Conservation (phyloP, 192 early-diverging fungal species). For the Martensiomyces pterosporus region DNA sequence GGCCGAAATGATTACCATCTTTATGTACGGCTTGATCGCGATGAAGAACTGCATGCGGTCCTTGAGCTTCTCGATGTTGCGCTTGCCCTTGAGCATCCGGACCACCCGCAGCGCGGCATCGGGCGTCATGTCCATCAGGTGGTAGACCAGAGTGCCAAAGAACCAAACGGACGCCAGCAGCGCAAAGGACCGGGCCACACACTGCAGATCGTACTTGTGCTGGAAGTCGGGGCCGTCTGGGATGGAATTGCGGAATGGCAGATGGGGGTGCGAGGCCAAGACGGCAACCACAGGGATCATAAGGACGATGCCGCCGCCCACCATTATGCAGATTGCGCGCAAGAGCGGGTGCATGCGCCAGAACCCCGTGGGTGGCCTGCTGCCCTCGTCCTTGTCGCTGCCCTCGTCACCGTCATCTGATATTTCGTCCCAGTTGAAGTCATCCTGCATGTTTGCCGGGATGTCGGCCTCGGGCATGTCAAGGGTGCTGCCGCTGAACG, state of each 20-base stretch:
- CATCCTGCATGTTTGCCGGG: conserved; percentile 35
- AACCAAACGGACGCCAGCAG: conserved; percentile 50
- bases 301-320: conserved; percentile 50
- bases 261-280: conserved; percentile 35
- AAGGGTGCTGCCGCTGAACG: conserved; percentile 26
- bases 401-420: conserved; percentile 17
- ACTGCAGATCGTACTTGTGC: conserved; percentile 29
- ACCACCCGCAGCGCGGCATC: conserved; percentile 51
- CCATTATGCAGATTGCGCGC: conserved; percentile 54
- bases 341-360: conserved; percentile 57
- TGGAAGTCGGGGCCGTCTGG: conserved; percentile 10
- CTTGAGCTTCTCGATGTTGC: conserved; percentile 49
- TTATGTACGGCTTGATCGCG: conserved; percentile 55
- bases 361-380: conserved; percentile 24
- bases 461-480: conserved; percentile 36
- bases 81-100: conserved; percentile 42
- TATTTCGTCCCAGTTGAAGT: conserved; percentile 48
- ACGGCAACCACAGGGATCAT: conserved; percentile 53
- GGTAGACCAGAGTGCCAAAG: conserved; percentile 50
- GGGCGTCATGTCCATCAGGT: conserved; percentile 56
- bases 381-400: conserved; percentile 29
- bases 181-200: conserved; percentile 45
- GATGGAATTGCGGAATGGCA: conserved; percentile 27
- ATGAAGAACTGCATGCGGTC: conserved; percentile 55
- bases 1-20: conserved; percentile 52